Base-by-base conservation (phyloP, 164 flowering plant genomes). In the Nelumbo lutea region DNA sequence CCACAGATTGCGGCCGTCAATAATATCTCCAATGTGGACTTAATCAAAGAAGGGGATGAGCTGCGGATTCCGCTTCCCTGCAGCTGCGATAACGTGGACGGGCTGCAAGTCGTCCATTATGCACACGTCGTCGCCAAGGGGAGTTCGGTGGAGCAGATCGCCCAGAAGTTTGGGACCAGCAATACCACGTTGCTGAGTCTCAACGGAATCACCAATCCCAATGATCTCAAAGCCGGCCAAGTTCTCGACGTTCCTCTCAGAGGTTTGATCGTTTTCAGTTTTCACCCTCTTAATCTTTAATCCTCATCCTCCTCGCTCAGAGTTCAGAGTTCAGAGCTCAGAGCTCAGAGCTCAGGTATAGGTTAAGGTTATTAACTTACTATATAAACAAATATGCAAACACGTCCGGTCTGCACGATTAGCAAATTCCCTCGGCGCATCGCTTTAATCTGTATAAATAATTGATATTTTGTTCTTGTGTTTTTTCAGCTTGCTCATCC, bases 231-330 rank as follows among this genome's bases (percentile, higher is more conserved):
- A 63, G 95, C 95, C 13, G 89, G 70, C 2, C 60, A 72, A n/a
- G 69, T 86, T 38, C 76, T 89, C 59, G 95, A 91, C 72, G 88
- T 91, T 58, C 95, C 97, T 57, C 83, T 91, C 5, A 75, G 43
- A 87, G 91, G 97, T 89, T 41, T n/a, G 27, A 27, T 2, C n/a
- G 13, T 50, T 45, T n/a, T 48, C 9, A 9, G 1, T 6, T 4
- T 41, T 66, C 46, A 2, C 27, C 27, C 27, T 27, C 27, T 27
- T 27, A 27, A 27, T 27, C 27, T 27, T 27, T 27, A 27, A 27
- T 27, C 27, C 27, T 27, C 27, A 27, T 27, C 27, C 27, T 27
- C 27, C 27, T 27, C 27, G 27, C 27, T 27, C 27, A 27, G 27
- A 27, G 27, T 27, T 27, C 27, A 27, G 27, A 27, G 27, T 27